Evolutionary conservation across 352 stramenopile species (phyloP).

Genomic region (Globisporangium lucens): DNA sequence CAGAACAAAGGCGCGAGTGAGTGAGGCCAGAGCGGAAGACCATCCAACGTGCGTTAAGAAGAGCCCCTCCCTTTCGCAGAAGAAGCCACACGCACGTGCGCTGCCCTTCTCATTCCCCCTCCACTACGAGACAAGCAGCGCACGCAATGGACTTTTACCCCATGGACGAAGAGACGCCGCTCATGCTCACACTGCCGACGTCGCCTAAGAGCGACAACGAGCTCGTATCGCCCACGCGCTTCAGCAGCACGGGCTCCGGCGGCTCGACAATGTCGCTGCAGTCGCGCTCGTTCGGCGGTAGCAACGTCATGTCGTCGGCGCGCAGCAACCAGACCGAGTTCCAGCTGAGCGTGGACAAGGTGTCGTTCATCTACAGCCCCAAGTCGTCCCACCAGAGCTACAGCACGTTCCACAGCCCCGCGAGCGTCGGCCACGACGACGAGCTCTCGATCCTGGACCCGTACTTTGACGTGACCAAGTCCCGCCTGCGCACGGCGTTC

Average conservation of each 20-base stretch:
- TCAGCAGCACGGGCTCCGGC: conserved; percentile 6
- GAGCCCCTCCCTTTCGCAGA: background rate
- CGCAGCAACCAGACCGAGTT: conserved; percentile 47
- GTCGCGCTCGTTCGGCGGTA: conserved; percentile 3
- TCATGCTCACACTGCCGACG: conserved; percentile 22
- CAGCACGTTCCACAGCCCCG: conserved; percentile 51
- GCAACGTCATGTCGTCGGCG: conserved; percentile 11
- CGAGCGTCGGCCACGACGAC: conserved; percentile 44
- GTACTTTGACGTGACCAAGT: conserved; percentile 84
- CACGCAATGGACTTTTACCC: conserved; percentile 44
- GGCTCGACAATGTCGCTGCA: conserved; percentile 19
- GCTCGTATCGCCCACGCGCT: conserved; percentile 17
- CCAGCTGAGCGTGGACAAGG: conserved; percentile 76
- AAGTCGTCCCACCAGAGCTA: conserved; percentile 35
- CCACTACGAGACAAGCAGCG: background rate
- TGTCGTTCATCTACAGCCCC: conserved; percentile 78
- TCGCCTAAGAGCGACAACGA: conserved; percentile 34
- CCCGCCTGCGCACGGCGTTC: conserved; percentile 64
- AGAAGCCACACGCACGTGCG: background rate
- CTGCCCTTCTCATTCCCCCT: background rate
- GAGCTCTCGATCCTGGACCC: conserved; percentile 82
- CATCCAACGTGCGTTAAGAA: background rate
- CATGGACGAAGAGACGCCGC: conserved; percentile 41
- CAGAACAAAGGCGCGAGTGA: background rate
- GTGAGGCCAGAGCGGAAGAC: background rate